Percentiles rank a stretch among this genome's conserved stretches.
phyloP scores from a whole-genome alignment of 2,329 filamentous ascomycete species.

The Endothia cerciana region DNA sequence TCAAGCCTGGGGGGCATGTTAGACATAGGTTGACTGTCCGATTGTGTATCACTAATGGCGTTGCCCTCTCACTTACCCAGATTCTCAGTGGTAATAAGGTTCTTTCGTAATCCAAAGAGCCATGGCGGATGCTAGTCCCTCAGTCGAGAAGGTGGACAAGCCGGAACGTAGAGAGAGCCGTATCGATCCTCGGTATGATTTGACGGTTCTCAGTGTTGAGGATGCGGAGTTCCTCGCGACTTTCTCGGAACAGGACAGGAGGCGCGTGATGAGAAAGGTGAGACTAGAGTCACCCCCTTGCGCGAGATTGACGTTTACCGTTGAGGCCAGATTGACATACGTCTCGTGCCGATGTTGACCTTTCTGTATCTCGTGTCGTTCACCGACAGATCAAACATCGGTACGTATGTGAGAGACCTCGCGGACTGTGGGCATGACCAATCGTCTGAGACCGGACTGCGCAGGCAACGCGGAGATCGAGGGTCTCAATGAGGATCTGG shows the following conservation, averaged over 20 bases:
- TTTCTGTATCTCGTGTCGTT: constrained; percentile 14
- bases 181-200: constrained; percentile 5
- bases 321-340: constrained; percentile 9
- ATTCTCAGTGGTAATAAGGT: not conserved
- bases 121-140: not conserved
- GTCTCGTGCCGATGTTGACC: constrained; percentile 13
- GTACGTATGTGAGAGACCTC: not conserved
- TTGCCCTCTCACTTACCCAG: not conserved
- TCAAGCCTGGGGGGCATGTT: not conserved
- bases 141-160: not conserved
- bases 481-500: constrained; percentile 47
- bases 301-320: too few species aligned
- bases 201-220: not conserved
- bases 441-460: not conserved
- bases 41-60: not conserved
- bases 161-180: constrained; percentile 4
- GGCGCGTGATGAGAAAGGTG: constrained; percentile 14
- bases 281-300: too few species aligned
- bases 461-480: constrained; percentile 53
- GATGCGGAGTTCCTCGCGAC: constrained; percentile 8
- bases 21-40: not conserved
- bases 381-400: constrained; percentile 18
- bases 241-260: not conserved
- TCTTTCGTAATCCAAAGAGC: not conserved
- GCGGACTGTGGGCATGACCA: constrained; percentile 37